phyloP scores from a whole-genome alignment of 345 rosid genomes.

The Citrus trifoliata region DNA sequence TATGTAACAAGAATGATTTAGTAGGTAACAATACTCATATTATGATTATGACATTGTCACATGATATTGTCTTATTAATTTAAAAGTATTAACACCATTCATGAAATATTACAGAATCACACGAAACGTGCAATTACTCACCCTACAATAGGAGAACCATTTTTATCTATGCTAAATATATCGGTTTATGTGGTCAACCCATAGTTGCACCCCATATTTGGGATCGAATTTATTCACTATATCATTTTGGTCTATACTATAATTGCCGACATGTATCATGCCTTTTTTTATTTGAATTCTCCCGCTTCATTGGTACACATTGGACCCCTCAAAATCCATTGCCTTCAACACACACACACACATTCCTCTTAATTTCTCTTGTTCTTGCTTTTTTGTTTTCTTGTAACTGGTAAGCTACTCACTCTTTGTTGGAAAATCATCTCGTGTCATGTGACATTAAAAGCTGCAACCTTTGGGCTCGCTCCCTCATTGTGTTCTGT shows the following conservation, averaged over 20 bases:
- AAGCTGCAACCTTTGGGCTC: neutral
- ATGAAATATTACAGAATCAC: no score
- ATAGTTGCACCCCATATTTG: no score
- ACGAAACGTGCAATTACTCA: no score
- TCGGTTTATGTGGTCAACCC: no score
- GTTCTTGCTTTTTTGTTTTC: constrained; percentile 12
- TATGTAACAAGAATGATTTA: no score
- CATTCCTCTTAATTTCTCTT: neutral
- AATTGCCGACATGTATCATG: constrained; percentile 19
- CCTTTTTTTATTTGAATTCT: constrained; percentile 1
- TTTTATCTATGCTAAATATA: no score
- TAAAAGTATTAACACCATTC: no score
- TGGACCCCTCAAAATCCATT: constrained; percentile 9
- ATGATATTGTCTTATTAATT: no score
- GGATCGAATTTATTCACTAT: no score
- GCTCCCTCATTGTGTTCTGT: neutral
- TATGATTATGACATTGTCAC: no score
- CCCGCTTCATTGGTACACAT: neutral
- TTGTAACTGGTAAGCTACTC: neutral
- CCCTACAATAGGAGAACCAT: no score
- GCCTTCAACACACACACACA: neutral
- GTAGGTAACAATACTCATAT: no score
- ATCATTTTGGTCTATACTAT: neutral
- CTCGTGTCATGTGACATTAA: neutral
- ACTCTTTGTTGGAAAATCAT: neutral